Evolutionary conservation across 2,329 filamentous ascomycete genomes (phyloP).

Genomic region (Aquanectria penicillioides): DNA sequence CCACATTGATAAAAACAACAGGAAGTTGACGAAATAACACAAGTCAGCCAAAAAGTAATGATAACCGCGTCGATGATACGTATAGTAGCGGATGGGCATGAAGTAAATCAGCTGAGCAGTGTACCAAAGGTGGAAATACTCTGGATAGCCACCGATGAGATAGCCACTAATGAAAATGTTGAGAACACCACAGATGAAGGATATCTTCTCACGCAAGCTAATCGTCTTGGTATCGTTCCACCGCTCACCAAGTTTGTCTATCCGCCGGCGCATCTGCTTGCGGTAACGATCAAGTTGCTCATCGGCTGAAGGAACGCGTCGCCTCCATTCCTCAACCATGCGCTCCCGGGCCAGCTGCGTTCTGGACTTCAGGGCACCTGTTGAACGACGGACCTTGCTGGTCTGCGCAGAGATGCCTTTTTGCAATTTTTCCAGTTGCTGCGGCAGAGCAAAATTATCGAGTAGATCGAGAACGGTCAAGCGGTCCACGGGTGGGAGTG

Average conservation of each 20-base stretch:
- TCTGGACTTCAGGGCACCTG: slow-evolving; percentile 80
- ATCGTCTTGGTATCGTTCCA: slow-evolving; percentile 94
- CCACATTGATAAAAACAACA: slow-evolving; percentile 86
- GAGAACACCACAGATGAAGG: slow-evolving; percentile 94
- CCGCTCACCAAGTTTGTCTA: slow-evolving; percentile 84
- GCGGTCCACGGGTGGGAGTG: slow-evolving; percentile 85
- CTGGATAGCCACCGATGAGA: slow-evolving; percentile 84
- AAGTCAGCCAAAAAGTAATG: slow-evolving; percentile 98
- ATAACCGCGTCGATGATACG: slow-evolving; percentile 90
- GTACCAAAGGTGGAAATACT: slow-evolving; percentile 95
- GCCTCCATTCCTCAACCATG: slow-evolving; percentile 92
- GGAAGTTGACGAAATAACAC: slow-evolving; percentile 97
- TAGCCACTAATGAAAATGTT: slow-evolving; percentile 98
- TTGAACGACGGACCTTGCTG: slow-evolving; percentile 84
- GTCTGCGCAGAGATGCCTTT: slow-evolving; percentile 83
- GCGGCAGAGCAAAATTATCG: slow-evolving; percentile 90
- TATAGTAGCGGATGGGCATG: slow-evolving; percentile 94
- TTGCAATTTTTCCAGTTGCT: slow-evolving; percentile 91
- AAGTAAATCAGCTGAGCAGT: slow-evolving; percentile 89
- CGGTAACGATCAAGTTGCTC: slow-evolving; percentile 93
- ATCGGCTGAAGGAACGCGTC: slow-evolving; percentile 84
- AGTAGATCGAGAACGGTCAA: slow-evolving; percentile 92
- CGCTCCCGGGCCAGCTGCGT: slow-evolving; percentile 84
- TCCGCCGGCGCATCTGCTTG: slow-evolving; percentile 84
- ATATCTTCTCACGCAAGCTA: slow-evolving; percentile 90